Conservation (phyloP, 75 land plant genomes). For the Cryptomeria japonica region DNA sequence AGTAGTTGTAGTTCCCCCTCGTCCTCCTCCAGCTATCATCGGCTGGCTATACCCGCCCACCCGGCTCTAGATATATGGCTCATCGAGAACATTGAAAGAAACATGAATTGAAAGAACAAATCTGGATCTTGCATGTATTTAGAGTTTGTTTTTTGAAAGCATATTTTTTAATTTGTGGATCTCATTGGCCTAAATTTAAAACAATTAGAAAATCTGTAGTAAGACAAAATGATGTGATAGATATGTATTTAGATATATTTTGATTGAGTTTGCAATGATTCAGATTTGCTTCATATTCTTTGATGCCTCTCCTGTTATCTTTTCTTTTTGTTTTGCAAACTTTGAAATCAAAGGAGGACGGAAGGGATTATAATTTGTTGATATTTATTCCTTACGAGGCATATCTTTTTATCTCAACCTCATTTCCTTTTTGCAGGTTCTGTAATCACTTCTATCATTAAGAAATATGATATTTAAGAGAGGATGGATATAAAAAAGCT, state of each 20-base stretch:
- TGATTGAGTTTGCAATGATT: neutral
- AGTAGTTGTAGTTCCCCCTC: no score
- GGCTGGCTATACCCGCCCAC: no score
- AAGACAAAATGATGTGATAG: neutral
- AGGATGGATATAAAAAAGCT: neutral
- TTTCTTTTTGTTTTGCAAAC: neutral
- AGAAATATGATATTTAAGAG: neutral
- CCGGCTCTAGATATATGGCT: no score
- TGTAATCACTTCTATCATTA: neutral
- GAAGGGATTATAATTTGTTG: neutral
- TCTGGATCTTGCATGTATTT: no score
- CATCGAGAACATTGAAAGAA: no score
- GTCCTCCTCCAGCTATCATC: no score
- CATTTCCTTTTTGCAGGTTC: neutral
- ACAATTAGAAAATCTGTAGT: neutral
- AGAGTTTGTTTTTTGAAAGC: no score
- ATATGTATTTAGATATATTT: neutral
- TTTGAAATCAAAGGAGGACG: neutral
- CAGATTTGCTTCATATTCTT: neutral
- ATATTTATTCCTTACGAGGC: neutral
- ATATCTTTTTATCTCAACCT: neutral
- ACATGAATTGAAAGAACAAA: no score
- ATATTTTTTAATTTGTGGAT: neutral
- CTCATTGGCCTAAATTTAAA: neutral
- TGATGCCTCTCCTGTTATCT: neutral